A percentile compares a stretch with the other conserved stretches of the same genome.
These are phyloP conservation scores for Pseudoturritis turrita DNA, from an alignment of 345 rosid genomes.

Conservation along the genomic window DNA sequence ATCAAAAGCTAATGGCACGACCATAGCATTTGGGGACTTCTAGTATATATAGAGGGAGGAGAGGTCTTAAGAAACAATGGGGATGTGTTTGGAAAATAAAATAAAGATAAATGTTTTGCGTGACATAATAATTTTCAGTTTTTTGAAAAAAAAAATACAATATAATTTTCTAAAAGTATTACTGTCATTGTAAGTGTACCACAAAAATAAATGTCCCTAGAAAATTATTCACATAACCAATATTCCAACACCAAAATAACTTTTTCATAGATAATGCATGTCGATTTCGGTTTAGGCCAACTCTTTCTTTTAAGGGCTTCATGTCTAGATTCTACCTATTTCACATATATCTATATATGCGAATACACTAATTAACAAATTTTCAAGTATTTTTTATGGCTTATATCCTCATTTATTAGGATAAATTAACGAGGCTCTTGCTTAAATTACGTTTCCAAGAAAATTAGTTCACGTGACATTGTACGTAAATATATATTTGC, in stretches of 20 bases:
- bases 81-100: conserved; percentile 6
- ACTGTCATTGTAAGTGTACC: conserved; percentile 14
- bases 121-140: not conserved
- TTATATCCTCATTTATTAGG: not conserved
- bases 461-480: conserved; percentile 26
- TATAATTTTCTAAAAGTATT: conserved; percentile 7
- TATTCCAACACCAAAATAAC: conserved; percentile 10
- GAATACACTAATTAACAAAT: not conserved
- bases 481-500: not conserved
- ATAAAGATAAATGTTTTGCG: not conserved
- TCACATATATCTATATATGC: not conserved
- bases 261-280: conserved; percentile 28
- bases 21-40: conserved; percentile 12
- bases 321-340: conserved; percentile 34
- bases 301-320: conserved; percentile 15
- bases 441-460: conserved; percentile 16
- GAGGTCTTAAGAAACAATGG: not conserved
- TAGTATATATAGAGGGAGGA: conserved; percentile 23
- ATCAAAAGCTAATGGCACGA: conserved; percentile 30
- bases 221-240: not conserved
- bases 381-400: not conserved
- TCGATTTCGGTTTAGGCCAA: conserved; percentile 31
- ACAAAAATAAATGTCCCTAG: not conserved
- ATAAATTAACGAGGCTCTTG: not conserved
- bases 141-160: not conserved